phyloP scores from a whole-genome alignment of 495 filamentous ascomycete species.

The Trypethelium eluteriae region DNA sequence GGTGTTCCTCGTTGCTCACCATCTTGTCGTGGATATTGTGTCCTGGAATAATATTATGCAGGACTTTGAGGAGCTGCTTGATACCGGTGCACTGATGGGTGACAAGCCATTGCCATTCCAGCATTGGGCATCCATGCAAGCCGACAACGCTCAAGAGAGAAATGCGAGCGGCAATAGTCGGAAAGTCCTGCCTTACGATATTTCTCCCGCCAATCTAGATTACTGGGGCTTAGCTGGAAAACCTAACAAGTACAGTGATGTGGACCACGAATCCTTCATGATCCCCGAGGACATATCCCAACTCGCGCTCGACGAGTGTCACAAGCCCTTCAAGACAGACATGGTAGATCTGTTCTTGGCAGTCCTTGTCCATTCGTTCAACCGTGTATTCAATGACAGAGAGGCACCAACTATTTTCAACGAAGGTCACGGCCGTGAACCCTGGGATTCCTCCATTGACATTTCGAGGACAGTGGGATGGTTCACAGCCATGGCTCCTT shows the following conservation, averaged over 20 bases:
- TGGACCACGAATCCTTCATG: slow-evolving; percentile 18
- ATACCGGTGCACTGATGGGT: slow-evolving; percentile 8
- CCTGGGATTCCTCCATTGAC: slow-evolving; percentile 24
- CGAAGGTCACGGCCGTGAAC: slow-evolving; percentile 26
- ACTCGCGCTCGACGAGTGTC: slow-evolving; percentile 13
- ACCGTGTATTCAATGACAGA: slow-evolving; percentile 22
- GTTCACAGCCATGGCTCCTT: slow-evolving; percentile 27
- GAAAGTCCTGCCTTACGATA: slow-evolving; percentile 1
- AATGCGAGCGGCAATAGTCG: slow-evolving; percentile 1
- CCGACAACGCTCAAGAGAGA: slow-evolving; percentile 7
- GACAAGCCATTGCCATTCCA: slow-evolving; percentile 24
- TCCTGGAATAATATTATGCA: slow-evolving; percentile 25
- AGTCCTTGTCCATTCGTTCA: slow-evolving; percentile 25
- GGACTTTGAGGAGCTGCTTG: slow-evolving; percentile 22
- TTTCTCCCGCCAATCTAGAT: slow-evolving; percentile 14
- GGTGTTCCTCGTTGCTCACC: slow-evolving; percentile 24
- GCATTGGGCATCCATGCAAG: slow-evolving; percentile 22
- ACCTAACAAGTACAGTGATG: slow-evolving; percentile 20
- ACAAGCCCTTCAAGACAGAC: slow-evolving; percentile 19
- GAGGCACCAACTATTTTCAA: slow-evolving; percentile 25
- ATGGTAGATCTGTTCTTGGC: slow-evolving; percentile 24
- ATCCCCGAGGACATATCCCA: slow-evolving; percentile 13
- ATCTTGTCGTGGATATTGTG: slow-evolving; percentile 28
- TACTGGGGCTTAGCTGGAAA: slow-evolving; percentile 25
- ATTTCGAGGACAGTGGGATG: slow-evolving; percentile 26